A percentile compares a stretch with the other conserved stretches of the same genome.
Conservation (phyloP, 371 early-diverging fungal genomes). For the Rhizopus delemar region DNA sequence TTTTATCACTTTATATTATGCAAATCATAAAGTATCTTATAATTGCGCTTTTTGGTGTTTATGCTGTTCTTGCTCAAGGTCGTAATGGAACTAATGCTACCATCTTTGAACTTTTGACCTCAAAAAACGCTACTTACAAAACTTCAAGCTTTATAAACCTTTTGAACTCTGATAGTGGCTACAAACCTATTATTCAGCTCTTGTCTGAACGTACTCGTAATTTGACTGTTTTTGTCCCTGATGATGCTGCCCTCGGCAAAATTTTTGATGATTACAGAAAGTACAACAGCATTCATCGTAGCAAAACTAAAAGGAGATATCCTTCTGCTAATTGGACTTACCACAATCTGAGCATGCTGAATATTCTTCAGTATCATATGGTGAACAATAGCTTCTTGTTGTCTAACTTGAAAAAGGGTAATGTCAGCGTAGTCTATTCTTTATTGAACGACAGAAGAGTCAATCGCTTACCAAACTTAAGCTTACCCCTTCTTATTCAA, state of each 20-base stretch:
- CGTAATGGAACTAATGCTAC: slow-evolving; percentile 4
- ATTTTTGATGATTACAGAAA: background rate
- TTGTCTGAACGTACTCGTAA: slow-evolving; percentile 29
- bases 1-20: background rate
- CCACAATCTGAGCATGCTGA: slow-evolving; percentile 22
- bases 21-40: slow-evolving; percentile 13
- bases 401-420: slow-evolving; percentile 10
- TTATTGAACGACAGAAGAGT: slow-evolving; percentile 30
- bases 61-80: slow-evolving; percentile 11
- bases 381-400: slow-evolving; percentile 27
- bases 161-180: slow-evolving; percentile 32
- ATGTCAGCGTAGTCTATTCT: slow-evolving; percentile 24
- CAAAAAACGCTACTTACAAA: slow-evolving; percentile 28
- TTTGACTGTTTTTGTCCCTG: slow-evolving; percentile 37
- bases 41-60: slow-evolving; percentile 11
- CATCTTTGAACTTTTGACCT: slow-evolving; percentile 27
- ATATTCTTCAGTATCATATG: slow-evolving; percentile 41
- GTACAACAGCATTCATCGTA: background rate
- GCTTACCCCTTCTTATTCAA: slow-evolving; percentile 32
- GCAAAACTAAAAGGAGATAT: slow-evolving; percentile 1
- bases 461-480: slow-evolving; percentile 14
- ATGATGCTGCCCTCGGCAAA: slow-evolving; percentile 15
- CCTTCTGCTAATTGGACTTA: slow-evolving; percentile 22
- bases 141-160: slow-evolving; percentile 28
- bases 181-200: slow-evolving; percentile 28